phyloP scores from a whole-genome alignment of 345 rosid species.

The Citrus sp. region DNA sequence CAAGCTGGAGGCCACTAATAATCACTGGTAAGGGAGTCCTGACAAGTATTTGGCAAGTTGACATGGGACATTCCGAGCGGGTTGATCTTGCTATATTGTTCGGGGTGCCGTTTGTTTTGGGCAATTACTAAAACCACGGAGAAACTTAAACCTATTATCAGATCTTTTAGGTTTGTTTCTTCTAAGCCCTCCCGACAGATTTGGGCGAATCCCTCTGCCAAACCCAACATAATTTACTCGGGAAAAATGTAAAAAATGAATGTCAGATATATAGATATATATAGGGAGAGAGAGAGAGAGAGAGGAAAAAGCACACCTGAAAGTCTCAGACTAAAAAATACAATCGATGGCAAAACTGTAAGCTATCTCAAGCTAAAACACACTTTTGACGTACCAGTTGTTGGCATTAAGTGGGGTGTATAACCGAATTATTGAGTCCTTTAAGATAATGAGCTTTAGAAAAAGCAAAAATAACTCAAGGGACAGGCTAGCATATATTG shows the following conservation, averaged over 20 bases:
- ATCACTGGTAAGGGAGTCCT: conserved; percentile 29
- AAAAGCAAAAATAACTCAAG: conserved; percentile 19
- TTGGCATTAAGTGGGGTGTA: conserved; percentile 10
- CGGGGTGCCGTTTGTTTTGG: conserved; percentile 28
- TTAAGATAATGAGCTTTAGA: conserved; percentile 18
- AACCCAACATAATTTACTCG: neutral
- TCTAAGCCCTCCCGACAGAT: neutral
- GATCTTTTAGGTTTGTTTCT: conserved; percentile 2
- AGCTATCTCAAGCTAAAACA: conserved; percentile 5
- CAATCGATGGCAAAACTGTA: neutral
- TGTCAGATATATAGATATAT: too few species aligned
- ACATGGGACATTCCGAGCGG: conserved; percentile 30
- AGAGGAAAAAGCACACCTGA: neutral
- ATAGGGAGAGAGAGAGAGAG: too few species aligned
- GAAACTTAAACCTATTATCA: conserved; percentile 25
- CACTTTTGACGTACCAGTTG: neutral
- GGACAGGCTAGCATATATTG: conserved; percentile 24
- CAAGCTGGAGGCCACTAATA: neutral
- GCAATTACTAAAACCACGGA: conserved; percentile 18
- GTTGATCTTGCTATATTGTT: conserved; percentile 26
- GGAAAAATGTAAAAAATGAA: too few species aligned
- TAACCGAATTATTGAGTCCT: conserved; percentile 29
- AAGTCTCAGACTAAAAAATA: neutral
- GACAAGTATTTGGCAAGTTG: conserved; percentile 25
- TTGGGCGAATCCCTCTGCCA: neutral